These are phyloP conservation scores for Fusarium algeriense DNA, from an alignment of 2,329 filamentous ascomycete species.

Conservation along the genomic window DNA sequence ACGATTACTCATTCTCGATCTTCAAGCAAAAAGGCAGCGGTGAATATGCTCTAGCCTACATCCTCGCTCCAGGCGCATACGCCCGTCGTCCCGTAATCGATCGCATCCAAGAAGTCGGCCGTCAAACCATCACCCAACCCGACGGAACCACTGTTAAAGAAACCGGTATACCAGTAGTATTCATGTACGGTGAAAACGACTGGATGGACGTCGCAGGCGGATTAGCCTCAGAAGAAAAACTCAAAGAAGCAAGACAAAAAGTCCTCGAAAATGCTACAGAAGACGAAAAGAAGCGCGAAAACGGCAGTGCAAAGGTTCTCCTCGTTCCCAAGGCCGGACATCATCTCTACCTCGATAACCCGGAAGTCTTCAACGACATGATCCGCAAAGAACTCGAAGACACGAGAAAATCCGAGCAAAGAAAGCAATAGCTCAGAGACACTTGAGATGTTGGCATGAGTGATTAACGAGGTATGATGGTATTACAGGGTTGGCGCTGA, in stretches of 20 bases:
- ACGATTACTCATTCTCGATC: constrained; percentile 93
- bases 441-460: not conserved
- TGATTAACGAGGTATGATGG: constrained; percentile 1
- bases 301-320: constrained; percentile 84
- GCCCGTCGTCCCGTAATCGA: constrained; percentile 89
- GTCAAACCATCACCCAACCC: constrained; percentile 67
- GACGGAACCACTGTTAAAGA: constrained; percentile 54
- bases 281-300: constrained; percentile 78
- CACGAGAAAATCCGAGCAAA: constrained; percentile 53
- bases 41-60: constrained; percentile 92
- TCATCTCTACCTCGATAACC: constrained; percentile 71
- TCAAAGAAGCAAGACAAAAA: constrained; percentile 74
- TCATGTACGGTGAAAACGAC: constrained; percentile 98
- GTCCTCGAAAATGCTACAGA: constrained; percentile 71
- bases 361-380: constrained; percentile 67
- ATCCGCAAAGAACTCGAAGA: constrained; percentile 67
- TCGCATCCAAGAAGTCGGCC: constrained; percentile 85
- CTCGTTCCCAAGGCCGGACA: constrained; percentile 75
- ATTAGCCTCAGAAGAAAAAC: constrained; percentile 80
- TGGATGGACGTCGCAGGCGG: constrained; percentile 98
- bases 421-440: constrained; percentile 33
- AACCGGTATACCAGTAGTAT: constrained; percentile 82
- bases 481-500: constrained; percentile 38
- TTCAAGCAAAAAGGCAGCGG: constrained; percentile 93
- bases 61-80: constrained; percentile 93